phyloP scores from a whole-genome alignment of 768 basidiomycete genomes.

The Pleurotus djamor region DNA sequence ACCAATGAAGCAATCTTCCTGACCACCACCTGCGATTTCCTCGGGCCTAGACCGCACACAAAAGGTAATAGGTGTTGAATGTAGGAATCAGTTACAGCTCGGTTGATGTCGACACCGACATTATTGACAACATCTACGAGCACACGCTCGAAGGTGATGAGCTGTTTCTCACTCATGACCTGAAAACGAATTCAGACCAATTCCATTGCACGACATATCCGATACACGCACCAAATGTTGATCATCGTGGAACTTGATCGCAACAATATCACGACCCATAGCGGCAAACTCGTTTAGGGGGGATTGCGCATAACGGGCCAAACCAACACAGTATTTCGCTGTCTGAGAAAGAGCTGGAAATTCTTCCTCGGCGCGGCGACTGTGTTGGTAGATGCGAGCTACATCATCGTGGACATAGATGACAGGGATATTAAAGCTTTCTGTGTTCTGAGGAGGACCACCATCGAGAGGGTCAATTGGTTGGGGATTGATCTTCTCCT shows the following conservation, averaged over 20 bases:
- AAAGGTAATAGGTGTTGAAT: conserved; percentile 88
- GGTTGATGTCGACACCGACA: conserved; percentile 96
- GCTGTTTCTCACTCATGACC: conserved; percentile 85
- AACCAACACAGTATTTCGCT: conserved; percentile 89
- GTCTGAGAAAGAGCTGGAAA: conserved; percentile 74
- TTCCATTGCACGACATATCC: conserved; percentile 3
- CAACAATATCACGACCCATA: conserved; percentile 78
- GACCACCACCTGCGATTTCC: conserved; percentile 85
- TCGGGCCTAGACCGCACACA: conserved; percentile 90
- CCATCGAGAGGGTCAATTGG: conserved; percentile 17
- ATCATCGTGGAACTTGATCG: conserved; percentile 80
- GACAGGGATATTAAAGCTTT: conserved; percentile 62
- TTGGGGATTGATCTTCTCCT: conserved; percentile 43
- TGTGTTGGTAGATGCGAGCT: conserved; percentile 92
- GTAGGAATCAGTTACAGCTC: conserved; percentile 84
- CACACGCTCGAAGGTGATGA: conserved; percentile 78
- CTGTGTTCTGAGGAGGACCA: conserved; percentile 30
- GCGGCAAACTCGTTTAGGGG: conserved; percentile 95
- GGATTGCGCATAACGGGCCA: conserved; percentile 91
- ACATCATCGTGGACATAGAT: conserved; percentile 89
- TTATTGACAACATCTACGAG: conserved; percentile 90
- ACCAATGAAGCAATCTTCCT: conserved; percentile 80
- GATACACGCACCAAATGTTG: conserved; percentile 72
- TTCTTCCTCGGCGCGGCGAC: conserved; percentile 80
- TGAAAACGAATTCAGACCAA: conserved; percentile 22